Evolutionary conservation across 164 flowering plant species (phyloP).

Genomic region (Vitis riparia): DNA sequence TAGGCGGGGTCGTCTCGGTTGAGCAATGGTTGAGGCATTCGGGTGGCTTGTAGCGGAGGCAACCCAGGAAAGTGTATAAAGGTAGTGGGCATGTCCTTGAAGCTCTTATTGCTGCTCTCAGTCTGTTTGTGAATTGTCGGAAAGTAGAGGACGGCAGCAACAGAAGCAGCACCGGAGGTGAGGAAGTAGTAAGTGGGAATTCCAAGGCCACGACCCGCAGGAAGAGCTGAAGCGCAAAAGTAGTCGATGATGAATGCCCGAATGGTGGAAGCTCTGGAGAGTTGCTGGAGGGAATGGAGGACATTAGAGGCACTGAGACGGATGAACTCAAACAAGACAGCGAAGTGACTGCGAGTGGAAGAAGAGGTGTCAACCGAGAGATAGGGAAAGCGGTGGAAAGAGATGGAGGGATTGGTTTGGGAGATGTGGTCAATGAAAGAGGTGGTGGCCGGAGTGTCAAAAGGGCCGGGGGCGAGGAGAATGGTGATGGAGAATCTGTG

Average conservation of each 20-base stretch:
- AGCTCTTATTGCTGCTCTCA: not conserved
- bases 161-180: conserved; percentile 20
- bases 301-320: conserved; percentile 4
- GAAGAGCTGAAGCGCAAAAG: conserved; percentile 20
- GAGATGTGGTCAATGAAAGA: no score
- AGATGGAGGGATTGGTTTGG: no score
- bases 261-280: not conserved
- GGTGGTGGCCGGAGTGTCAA: no score
- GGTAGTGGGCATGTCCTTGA: conserved; percentile 1
- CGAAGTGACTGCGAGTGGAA: not conserved
- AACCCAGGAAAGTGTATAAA: conserved; percentile 21
- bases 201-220: not conserved
- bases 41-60: conserved; percentile 16
- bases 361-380: no score
- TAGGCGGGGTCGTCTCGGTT: conserved; percentile 8
- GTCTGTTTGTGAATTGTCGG: conserved; percentile 19
- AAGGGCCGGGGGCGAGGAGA: no score
- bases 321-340: not conserved
- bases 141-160: conserved; percentile 14
- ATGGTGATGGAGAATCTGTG: no score
- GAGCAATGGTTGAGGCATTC: conserved; percentile 9
- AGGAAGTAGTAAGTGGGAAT: conserved; percentile 29
- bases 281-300: not conserved
- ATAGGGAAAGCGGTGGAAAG: no score
- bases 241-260: conserved; percentile 14